Base-by-base conservation (phyloP, 164 flowering plant genomes). In the Stephania yunnanensis region DNA sequence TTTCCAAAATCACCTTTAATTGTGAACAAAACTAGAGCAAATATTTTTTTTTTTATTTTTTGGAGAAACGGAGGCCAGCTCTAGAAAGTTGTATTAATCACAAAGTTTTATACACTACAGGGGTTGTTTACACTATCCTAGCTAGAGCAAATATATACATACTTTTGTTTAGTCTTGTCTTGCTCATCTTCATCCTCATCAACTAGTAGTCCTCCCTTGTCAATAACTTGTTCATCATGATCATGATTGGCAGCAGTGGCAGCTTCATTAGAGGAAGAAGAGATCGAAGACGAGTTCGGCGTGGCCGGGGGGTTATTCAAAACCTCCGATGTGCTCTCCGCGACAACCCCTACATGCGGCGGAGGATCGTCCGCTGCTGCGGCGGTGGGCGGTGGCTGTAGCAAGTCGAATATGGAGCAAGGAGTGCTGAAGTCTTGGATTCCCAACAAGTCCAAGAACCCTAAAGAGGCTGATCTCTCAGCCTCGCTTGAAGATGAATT, bases 241-340 rank as follows among this genome's bases (percentile, higher is more conserved):
- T 25, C 25, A 25, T 25, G 25, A 36, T 0, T 36, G 2, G 42
- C 42, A 36, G 42, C 42, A 36, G 42, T 77, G 17, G 78, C 81
- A 0, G 87, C 90, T 76, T 91, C 97, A 10, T 82, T 85, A 7
- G 95, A 90, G 1, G 94, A 88, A 0, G 91, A 87, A 53, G 98
- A 91, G 68, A 91, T 85, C 48, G 96, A 90, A 1, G 88, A 82
- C 0, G 96, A 84, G 78, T 90, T 89, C 1, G 97, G 96, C 0
- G 95, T 88, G 0, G 88, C 81, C 10, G 95, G 92, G 25, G 86
- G 78, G 78, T 87, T 36, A 36, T 36, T 90, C 78, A 84, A 71
- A n/a, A 85, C 87, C 81, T 93, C 98, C 0, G 93, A 87, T 0
- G 88, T 70, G 42, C 42, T 36, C 53, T 84, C 87, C 45, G 81